A percentile compares a stretch with the other conserved stretches of the same genome.
Conservation (phyloP, 2,329 filamentous ascomycete species). For the Aspergillus fijiensis region DNA sequence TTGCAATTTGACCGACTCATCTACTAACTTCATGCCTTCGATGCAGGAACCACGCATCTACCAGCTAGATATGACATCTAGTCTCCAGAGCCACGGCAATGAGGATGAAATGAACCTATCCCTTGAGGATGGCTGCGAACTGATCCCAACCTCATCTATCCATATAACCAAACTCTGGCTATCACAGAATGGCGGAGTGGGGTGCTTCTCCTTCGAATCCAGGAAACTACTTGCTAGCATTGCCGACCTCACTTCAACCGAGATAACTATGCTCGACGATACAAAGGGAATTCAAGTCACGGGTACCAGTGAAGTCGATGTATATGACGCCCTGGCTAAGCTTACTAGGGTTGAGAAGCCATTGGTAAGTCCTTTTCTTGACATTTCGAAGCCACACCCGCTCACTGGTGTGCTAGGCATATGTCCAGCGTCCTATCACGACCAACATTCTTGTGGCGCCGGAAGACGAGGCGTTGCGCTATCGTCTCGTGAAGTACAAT, state of each 20-base stretch:
- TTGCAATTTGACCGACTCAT: not conserved
- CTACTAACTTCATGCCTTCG: not conserved
- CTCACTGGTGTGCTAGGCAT: conserved; percentile 18
- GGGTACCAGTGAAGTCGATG: conserved; percentile 21
- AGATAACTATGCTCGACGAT: conserved; percentile 23
- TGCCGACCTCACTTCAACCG: conserved; percentile 28
- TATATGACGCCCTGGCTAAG: conserved; percentile 30
- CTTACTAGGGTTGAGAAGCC: conserved; percentile 29
- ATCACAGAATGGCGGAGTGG: conserved; percentile 20
- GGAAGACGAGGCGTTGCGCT: conserved; percentile 6
- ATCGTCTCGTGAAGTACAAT: conserved; percentile 23
- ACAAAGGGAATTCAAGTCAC: conserved; percentile 27
- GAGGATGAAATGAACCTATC: conserved; percentile 10
- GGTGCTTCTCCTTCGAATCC: conserved; percentile 24
- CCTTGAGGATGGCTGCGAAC: conserved; percentile 19
- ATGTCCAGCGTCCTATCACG: conserved; percentile 16
- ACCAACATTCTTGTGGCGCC: conserved; percentile 21
- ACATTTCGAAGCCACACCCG: not conserved
- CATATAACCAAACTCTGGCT: conserved; percentile 26
- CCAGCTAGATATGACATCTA: conserved; percentile 23
- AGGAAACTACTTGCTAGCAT: conserved; percentile 23
- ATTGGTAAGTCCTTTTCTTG: conserved; percentile 21
- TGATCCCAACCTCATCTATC: conserved; percentile 11
- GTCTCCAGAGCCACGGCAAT: conserved; percentile 13
- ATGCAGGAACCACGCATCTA: conserved; percentile 29